phyloP scores from a whole-genome alignment of 345 rosid genomes.

The Lepidium aucheri region DNA sequence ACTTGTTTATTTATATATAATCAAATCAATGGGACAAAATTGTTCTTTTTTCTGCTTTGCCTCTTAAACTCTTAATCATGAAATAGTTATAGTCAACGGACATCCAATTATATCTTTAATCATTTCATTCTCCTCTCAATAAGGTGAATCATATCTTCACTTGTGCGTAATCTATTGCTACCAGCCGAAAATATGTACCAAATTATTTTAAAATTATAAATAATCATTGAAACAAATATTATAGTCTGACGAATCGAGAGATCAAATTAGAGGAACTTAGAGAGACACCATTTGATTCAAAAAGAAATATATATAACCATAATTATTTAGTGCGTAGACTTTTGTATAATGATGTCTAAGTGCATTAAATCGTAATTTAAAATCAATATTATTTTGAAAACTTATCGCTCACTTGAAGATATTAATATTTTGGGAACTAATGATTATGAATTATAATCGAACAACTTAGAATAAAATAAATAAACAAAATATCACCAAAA shows the following conservation, averaged over 20 bases:
- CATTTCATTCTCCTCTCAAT: slow-evolving; percentile 22
- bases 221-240: background rate
- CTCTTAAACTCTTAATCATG: background rate
- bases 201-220: background rate
- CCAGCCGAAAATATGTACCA: slow-evolving; percentile 13
- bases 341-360: slow-evolving; percentile 3
- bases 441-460: background rate
- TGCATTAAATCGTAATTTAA: background rate
- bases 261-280: background rate
- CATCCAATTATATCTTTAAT: slow-evolving; percentile 17
- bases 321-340: background rate
- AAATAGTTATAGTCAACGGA: slow-evolving; percentile 16
- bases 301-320: background rate
- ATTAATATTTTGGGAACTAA: background rate
- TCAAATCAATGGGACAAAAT: background rate
- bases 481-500: background rate
- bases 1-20: no score
- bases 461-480: background rate
- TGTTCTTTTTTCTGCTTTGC: background rate
- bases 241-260: background rate
- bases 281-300: background rate
- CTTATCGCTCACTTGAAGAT: background rate
- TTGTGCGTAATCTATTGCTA: slow-evolving; percentile 1
- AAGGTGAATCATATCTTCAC: slow-evolving; percentile 26
- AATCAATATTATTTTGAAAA: background rate